Percentiles rank a stretch among this genome's conserved stretches.
Conservation (phyloP, 441 rosid genomes). For the Adansonia grandidieri region DNA sequence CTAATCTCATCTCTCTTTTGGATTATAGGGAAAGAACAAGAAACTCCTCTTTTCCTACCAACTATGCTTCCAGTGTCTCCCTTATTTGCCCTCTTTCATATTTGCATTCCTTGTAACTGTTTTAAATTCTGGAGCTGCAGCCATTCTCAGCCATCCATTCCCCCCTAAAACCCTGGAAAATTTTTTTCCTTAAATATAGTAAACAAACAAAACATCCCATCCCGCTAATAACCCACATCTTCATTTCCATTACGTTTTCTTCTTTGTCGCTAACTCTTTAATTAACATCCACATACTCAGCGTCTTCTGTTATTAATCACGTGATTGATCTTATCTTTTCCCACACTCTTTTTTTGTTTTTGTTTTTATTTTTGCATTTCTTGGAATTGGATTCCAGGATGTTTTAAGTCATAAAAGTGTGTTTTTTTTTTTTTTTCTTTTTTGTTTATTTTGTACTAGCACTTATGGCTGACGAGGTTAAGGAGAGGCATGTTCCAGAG, state of each 20-base stretch:
- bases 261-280: neutral
- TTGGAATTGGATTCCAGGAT: neutral
- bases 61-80: no score
- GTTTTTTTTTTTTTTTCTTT: neutral
- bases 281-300: neutral
- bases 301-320: neutral
- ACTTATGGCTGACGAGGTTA: conserved; percentile 31
- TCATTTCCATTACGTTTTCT: neutral
- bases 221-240: neutral
- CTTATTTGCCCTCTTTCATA: no score
- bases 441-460: neutral
- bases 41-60: no score
- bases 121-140: neutral
- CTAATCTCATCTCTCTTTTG: no score
- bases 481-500: conserved; percentile 35
- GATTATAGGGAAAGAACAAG: no score
- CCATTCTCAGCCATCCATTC: neutral
- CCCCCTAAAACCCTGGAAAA: neutral
- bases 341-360: neutral
- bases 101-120: no score
- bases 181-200: neutral
- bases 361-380: neutral
- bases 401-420: neutral
- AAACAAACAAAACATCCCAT: neutral
- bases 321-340: neutral